A percentile compares a stretch with the other conserved stretches of the same genome.
Conservation (phyloP, 1,284 basidiomycete genomes). For the Schizopora paradoxa region DNA sequence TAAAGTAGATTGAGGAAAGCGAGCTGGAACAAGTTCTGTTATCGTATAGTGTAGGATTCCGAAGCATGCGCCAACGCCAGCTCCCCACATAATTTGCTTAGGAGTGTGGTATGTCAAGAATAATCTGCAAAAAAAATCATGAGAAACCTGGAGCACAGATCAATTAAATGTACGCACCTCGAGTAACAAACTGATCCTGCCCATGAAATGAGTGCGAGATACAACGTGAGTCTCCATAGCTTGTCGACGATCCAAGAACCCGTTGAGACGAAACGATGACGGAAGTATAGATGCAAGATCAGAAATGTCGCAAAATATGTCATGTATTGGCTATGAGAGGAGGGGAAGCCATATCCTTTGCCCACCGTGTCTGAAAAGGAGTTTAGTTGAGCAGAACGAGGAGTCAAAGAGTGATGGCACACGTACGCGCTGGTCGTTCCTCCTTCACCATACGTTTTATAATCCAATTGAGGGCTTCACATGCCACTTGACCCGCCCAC, state of each 20-base stretch:
- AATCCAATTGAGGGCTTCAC: conserved; percentile 67
- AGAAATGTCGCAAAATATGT: conserved; percentile 81
- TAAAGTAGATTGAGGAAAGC: conserved; percentile 45
- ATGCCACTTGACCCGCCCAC: conserved; percentile 75
- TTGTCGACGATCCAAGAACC: conserved; percentile 47
- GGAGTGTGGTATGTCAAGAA: conserved; percentile 70
- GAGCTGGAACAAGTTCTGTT: conserved; percentile 55
- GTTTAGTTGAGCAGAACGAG: not conserved
- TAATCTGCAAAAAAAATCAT: conserved; percentile 40
- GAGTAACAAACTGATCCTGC: conserved; percentile 72
- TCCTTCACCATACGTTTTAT: conserved; percentile 68
- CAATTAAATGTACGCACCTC: conserved; percentile 39
- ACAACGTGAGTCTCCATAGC: conserved; percentile 42
- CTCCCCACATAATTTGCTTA: conserved; percentile 70
- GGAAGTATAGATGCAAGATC: conserved; percentile 64
- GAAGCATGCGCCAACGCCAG: conserved; percentile 56
- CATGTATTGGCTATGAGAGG: conserved; percentile 86
- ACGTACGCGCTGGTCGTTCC: conserved; percentile 61
- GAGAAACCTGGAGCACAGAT: not conserved
- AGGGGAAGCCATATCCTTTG: conserved; percentile 82
- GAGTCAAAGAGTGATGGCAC: not conserved
- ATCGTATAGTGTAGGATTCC: conserved; percentile 55
- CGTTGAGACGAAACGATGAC: conserved; percentile 57
- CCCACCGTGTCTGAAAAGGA: conserved; percentile 40
- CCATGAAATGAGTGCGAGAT: conserved; percentile 48